These are phyloP conservation scores for Heterobasidion occidentale DNA, from an alignment of 1,284 basidiomycete species.

Conservation along the genomic window DNA sequence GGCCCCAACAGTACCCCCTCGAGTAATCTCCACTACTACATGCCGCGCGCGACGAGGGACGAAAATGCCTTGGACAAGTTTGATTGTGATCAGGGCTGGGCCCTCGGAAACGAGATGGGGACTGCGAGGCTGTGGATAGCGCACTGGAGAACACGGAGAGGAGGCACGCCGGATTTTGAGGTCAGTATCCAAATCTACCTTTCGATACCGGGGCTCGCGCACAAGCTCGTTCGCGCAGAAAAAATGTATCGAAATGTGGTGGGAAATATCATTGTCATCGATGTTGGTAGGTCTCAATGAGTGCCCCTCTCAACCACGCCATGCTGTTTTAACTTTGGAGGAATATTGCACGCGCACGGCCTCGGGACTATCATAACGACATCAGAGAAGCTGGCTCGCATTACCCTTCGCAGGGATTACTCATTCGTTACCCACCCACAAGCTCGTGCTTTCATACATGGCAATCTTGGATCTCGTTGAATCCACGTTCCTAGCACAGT, in stretches of 20 bases:
- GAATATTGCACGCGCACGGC: too few relatives aligned
- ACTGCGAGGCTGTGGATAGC: constrained; percentile 64
- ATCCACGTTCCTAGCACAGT: too few relatives aligned
- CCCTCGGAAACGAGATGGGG: constrained; percentile 60
- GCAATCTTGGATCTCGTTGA: too few relatives aligned
- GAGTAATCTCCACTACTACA: constrained; percentile 11
- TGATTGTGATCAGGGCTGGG: constrained; percentile 86
- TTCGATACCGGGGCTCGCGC: background rate
- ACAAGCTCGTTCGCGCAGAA: constrained; percentile 28
- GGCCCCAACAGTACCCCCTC: constrained; percentile 66
- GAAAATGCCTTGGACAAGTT: constrained; percentile 46
- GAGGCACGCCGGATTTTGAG: constrained; percentile 83
- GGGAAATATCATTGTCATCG: constrained; percentile 90
- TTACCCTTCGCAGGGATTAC: too few relatives aligned
- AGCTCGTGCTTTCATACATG: too few relatives aligned
- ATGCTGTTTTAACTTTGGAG: too few relatives aligned
- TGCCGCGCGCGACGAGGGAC: constrained; percentile 45
- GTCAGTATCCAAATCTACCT: constrained; percentile 24
- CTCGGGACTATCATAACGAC: too few relatives aligned
- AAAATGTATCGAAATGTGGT: constrained; percentile 75
- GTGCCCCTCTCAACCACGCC: too few relatives aligned
- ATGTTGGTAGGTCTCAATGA: constrained; percentile 48
- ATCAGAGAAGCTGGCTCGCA: too few relatives aligned
- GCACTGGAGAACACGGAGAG: constrained; percentile 72
- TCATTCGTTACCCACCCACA: too few relatives aligned